Evolutionary conservation across 805 yeast species (phyloP).

Genomic region (Myxozyma neotropica): DNA sequence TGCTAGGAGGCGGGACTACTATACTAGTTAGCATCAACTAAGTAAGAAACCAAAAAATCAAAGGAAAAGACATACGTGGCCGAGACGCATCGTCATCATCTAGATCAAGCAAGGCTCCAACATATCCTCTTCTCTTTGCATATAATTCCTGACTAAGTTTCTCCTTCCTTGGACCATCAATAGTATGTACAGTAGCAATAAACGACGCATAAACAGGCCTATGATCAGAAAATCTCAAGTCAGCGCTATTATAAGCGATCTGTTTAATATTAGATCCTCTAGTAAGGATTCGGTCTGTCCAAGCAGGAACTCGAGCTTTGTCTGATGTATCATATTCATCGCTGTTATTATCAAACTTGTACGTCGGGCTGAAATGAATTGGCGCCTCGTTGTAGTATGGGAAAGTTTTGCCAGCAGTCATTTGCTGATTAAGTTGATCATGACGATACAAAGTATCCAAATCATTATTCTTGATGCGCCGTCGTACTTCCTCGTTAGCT

Average conservation of each 20-base stretch:
- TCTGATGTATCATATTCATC: slow-evolving; percentile 83
- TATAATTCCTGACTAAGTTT: slow-evolving; percentile 61
- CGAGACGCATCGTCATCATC: slow-evolving; percentile 17
- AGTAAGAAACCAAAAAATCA: slow-evolving; percentile 29
- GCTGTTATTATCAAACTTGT: slow-evolving; percentile 87
- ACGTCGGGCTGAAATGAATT: slow-evolving; percentile 82
- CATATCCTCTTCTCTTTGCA: slow-evolving; percentile 53
- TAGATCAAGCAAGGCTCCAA: slow-evolving; percentile 42
- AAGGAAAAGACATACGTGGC: not conserved
- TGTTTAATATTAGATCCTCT: slow-evolving; percentile 63
- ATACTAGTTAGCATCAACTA: not conserved
- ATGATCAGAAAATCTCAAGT: slow-evolving; percentile 76
- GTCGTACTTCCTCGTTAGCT: slow-evolving; percentile 73
- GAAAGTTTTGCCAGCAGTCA: slow-evolving; percentile 71
- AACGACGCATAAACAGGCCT: slow-evolving; percentile 89
- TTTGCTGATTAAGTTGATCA: slow-evolving; percentile 81
- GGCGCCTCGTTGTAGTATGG: slow-evolving; percentile 75
- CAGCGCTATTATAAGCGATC: slow-evolving; percentile 65
- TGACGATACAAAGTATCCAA: slow-evolving; percentile 56
- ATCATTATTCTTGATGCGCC: slow-evolving; percentile 51
- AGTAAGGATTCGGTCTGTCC: slow-evolving; percentile 89
- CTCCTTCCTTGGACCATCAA: slow-evolving; percentile 65
- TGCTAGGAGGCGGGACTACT: slow-evolving; percentile 86
- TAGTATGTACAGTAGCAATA: slow-evolving; percentile 62
- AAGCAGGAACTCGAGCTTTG: slow-evolving; percentile 89